phyloP scores from a whole-genome alignment of 345 rosid genomes.

The Combretum micranthum region DNA sequence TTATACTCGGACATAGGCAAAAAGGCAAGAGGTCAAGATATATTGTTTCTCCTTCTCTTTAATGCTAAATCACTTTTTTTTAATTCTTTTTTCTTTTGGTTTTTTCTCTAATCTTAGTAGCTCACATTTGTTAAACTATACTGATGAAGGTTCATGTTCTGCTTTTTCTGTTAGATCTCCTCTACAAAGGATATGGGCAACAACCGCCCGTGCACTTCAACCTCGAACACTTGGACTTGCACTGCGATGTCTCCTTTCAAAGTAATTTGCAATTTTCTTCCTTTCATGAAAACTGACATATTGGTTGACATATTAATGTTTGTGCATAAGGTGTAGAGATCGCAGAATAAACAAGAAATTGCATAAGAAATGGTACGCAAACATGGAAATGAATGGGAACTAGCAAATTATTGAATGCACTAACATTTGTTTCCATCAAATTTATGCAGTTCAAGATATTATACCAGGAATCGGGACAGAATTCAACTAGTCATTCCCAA shows the following conservation, averaged over 20 bases:
- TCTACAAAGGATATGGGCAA: slow-evolving; percentile 42
- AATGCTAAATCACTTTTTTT: background rate
- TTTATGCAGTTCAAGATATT: slow-evolving; percentile 32
- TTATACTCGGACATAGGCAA: slow-evolving; percentile 37
- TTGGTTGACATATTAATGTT: too few relatives aligned
- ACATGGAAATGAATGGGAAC: too few relatives aligned
- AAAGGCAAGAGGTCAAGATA: slow-evolving; percentile 37
- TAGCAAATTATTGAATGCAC: too few relatives aligned
- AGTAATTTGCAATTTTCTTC: slow-evolving; percentile 18
- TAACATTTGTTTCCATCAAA: background rate
- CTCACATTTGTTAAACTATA: too few relatives aligned
- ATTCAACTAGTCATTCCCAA: slow-evolving; percentile 36
- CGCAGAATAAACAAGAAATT: too few relatives aligned
- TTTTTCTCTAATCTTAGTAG: background rate
- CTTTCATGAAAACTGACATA: background rate
- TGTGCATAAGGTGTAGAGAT: too few relatives aligned
- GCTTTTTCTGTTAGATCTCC: slow-evolving; percentile 31
- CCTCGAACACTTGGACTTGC: slow-evolving; percentile 23
- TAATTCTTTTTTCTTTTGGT: background rate
- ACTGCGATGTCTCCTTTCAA: slow-evolving; percentile 35
- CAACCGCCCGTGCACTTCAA: slow-evolving; percentile 29
- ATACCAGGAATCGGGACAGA: slow-evolving; percentile 38
- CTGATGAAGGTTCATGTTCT: background rate
- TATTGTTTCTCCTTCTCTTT: background rate
- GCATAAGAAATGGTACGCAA: too few relatives aligned